Evolutionary conservation across 2,329 filamentous ascomycete species (phyloP).

Genomic region (Paramyrothecium roridum): DNA sequence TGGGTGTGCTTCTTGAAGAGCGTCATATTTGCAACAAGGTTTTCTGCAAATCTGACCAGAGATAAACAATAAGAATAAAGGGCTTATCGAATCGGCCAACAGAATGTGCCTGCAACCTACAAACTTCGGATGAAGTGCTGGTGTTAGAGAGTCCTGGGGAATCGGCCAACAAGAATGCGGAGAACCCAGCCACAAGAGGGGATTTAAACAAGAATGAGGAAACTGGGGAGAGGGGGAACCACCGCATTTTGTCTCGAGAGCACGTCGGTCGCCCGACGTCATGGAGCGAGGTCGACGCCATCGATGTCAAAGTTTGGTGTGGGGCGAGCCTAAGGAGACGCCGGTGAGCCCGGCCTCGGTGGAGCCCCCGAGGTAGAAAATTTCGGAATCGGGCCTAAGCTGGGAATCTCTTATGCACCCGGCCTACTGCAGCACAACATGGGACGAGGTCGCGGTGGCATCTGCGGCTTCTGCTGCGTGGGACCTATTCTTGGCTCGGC

Average conservation of each 20-base stretch:
- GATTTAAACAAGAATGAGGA: not conserved
- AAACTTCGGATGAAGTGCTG: no score
- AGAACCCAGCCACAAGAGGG: not conserved
- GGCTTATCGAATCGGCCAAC: no score
- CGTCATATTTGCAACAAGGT: not conserved
- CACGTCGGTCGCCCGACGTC: not conserved
- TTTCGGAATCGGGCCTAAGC: not conserved
- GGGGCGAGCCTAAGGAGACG: not conserved
- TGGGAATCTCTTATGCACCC: not conserved
- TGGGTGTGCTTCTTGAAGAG: slow-evolving; percentile 1
- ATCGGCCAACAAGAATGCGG: not conserved
- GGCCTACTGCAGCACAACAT: not conserved
- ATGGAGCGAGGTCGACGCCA: not conserved
- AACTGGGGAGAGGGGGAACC: not conserved
- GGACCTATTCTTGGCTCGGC: no score
- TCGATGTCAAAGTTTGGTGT: not conserved
- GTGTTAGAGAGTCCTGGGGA: no score
- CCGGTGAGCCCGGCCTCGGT: not conserved
- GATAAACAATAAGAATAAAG: no score
- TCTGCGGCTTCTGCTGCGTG: not conserved
- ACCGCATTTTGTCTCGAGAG: not conserved
- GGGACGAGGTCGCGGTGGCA: not conserved
- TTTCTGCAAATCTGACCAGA: no score
- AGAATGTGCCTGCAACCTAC: no score
- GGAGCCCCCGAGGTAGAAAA: not conserved